These are phyloP conservation scores for Blastobotrys indianensis DNA, from an alignment of 1,139 yeast species.

Conservation along the genomic window DNA sequence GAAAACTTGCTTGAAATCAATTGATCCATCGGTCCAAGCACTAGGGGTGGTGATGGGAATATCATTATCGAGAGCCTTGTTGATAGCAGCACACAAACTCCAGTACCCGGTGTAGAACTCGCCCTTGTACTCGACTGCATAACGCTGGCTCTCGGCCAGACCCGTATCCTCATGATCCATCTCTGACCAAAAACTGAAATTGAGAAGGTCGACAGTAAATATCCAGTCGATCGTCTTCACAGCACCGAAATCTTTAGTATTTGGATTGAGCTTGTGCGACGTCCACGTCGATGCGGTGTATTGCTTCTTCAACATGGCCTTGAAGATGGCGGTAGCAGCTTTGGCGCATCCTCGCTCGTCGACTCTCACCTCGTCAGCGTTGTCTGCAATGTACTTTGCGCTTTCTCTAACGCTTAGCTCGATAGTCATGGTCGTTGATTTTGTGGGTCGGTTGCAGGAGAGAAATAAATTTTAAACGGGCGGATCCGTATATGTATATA, in stretches of 20 bases:
- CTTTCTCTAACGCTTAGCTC: constrained; percentile 20
- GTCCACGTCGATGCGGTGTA: constrained; percentile 37
- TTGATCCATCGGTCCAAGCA: constrained; percentile 33
- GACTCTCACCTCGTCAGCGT: constrained; percentile 29
- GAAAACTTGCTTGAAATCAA: constrained; percentile 28
- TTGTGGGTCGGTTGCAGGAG: not conserved
- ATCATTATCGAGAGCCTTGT: constrained; percentile 37
- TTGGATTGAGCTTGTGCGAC: constrained; percentile 34
- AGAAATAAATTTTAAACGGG: not conserved
- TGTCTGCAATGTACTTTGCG: constrained; percentile 27
- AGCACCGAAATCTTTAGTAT: constrained; percentile 11
- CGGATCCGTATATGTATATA: too few relatives aligned
- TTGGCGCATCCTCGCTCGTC: constrained; percentile 23
- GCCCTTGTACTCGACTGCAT: constrained; percentile 33
- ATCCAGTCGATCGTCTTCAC: constrained; percentile 35
- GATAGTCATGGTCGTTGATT: not conserved
- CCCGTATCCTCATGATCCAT: constrained; percentile 33
- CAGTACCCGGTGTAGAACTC: constrained; percentile 39
- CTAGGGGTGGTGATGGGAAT: constrained; percentile 36
- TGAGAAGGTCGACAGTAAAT: constrained; percentile 38
- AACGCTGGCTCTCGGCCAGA: constrained; percentile 28
- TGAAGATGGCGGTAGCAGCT: constrained; percentile 29
- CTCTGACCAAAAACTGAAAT: constrained; percentile 42
- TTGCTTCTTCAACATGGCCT: constrained; percentile 27
- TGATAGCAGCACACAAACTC: constrained; percentile 40